A percentile compares a stretch with the other conserved stretches of the same genome.
Conservation (phyloP, 2,329 filamentous ascomycete species). For the Diaporthe citri region DNA sequence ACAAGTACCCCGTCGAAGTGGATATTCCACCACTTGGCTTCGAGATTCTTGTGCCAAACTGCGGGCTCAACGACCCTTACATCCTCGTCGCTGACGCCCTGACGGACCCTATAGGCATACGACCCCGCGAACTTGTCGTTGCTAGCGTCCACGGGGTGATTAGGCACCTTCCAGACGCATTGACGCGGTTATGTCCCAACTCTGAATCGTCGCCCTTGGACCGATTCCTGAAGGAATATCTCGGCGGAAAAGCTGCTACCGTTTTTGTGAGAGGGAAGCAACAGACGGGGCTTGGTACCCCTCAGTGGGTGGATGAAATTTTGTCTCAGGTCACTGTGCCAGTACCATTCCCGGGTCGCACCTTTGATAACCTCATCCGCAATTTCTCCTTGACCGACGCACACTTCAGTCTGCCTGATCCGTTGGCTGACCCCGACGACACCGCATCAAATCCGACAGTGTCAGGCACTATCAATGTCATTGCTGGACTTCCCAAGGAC, state of each 20-base stretch:
- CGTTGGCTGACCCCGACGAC: conserved; percentile 79
- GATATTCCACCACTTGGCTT: conserved; percentile 85
- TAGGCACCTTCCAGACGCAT: conserved; percentile 76
- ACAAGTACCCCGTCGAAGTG: conserved; percentile 83
- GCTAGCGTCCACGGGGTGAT: conserved; percentile 81
- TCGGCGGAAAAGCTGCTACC: conserved; percentile 82
- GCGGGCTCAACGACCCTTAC: conserved; percentile 75
- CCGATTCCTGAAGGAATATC: conserved; percentile 81
- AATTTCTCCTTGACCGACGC: conserved; percentile 90
- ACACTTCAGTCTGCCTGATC: conserved; percentile 86
- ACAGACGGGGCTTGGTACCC: conserved; percentile 74
- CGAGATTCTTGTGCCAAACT: conserved; percentile 87
- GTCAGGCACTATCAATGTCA: conserved; percentile 84
- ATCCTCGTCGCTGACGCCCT: conserved; percentile 84
- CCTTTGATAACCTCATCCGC: conserved; percentile 85
- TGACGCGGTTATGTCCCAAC: conserved; percentile 81
- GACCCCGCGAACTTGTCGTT: conserved; percentile 75
- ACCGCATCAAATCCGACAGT: conserved; percentile 82
- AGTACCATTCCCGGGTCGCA: conserved; percentile 84
- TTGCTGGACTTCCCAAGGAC: conserved; percentile 83
- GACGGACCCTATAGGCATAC: conserved; percentile 75
- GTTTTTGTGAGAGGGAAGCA: conserved; percentile 87
- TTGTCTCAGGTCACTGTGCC: conserved; percentile 86
- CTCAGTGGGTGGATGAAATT: conserved; percentile 85
- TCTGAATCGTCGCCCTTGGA: conserved; percentile 87